phyloP scores from a whole-genome alignment of 768 basidiomycete genomes.

The Tephrocybe sp. region DNA sequence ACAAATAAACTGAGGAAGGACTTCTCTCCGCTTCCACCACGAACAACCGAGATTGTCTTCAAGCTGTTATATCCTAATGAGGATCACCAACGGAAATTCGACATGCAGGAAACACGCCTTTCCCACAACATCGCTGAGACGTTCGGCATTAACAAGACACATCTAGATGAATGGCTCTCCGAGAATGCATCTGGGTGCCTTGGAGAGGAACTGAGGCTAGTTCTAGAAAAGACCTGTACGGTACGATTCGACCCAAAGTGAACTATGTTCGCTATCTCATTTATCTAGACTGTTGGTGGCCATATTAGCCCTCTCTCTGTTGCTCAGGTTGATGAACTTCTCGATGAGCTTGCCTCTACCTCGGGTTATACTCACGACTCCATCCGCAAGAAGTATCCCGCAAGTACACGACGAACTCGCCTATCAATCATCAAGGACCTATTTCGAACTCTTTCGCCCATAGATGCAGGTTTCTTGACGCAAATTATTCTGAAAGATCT shows the following conservation, averaged over 20 bases:
- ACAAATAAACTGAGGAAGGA: constrained; percentile 34
- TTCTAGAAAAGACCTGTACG: constrained; percentile 38
- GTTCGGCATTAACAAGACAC: constrained; percentile 34
- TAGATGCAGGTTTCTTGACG: constrained; percentile 65
- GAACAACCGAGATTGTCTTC: constrained; percentile 61
- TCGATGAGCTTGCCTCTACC: constrained; percentile 71
- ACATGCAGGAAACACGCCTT: constrained; percentile 66
- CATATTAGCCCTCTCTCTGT: constrained; percentile 38
- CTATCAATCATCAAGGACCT: constrained; percentile 49
- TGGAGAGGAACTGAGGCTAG: constrained; percentile 57
- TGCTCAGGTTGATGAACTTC: constrained; percentile 56
- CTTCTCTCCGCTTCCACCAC: constrained; percentile 46
- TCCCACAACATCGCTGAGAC: constrained; percentile 48
- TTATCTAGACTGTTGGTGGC: constrained; percentile 25
- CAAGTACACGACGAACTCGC: constrained; percentile 23
- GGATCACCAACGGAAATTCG: constrained; percentile 66
- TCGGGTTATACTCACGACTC: constrained; percentile 57
- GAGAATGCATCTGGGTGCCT: constrained; percentile 60
- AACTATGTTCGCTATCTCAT: not conserved
- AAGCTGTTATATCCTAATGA: constrained; percentile 84
- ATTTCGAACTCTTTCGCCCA: constrained; percentile 57
- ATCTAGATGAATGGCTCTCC: constrained; percentile 37
- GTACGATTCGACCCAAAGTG: constrained; percentile 23
- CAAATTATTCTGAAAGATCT: constrained; percentile 91
- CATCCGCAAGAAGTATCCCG: constrained; percentile 34